Base-by-base conservation (phyloP, 176 grass and related monocot genomes). In the maize (Zea mays) region DNA sequence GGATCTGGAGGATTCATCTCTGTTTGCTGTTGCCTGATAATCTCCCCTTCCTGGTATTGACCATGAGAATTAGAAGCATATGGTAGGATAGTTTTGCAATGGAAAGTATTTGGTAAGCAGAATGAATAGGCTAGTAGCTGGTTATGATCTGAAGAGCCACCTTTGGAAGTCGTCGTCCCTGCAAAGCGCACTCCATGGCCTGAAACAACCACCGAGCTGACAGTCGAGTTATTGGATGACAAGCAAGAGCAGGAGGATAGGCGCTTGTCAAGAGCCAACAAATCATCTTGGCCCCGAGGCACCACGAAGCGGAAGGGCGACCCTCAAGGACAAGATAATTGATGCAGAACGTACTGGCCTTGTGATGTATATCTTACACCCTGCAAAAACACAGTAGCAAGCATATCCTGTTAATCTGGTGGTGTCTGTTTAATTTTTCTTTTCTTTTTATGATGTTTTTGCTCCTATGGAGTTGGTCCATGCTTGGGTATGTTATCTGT, bases 161-260 rank as follows among this genome's bases (percentile, higher is more conserved):
- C 92, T 78, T 73, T 99, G 85, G 92, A 99, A 45, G 86, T 95
- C 0, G 85, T 88, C 3, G 51, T 99, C 59, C 85, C 87, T 37
- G 82, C 92, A 67, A 99, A 95, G 77, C 85, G 85, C 64, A 99
- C 96, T 14, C 96, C 96, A 10, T 99, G 96, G 96, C 89, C 87
- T 69, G 87, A 92, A 85, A 67, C 79, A 63, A 81, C 72, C 19
- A 50, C 46, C 0, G 91, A 92, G 67, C 61, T 85, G 60, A 57
- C 82, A 14, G 40, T 55, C 5, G 75, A 90, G 55, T 36, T 79
- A 64, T 14, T 76, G 19, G 75, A 80, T 1, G 33, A 45, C 43
- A 90, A 90, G 65, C 82, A 88, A 74, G 91, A 88, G 46, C 85
- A 75, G 42, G 83, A 83, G 37, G 87, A 86, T 35, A 83, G 80